Base-by-base conservation (phyloP, 139 green algal species). In the Marvania coccoides region DNA sequence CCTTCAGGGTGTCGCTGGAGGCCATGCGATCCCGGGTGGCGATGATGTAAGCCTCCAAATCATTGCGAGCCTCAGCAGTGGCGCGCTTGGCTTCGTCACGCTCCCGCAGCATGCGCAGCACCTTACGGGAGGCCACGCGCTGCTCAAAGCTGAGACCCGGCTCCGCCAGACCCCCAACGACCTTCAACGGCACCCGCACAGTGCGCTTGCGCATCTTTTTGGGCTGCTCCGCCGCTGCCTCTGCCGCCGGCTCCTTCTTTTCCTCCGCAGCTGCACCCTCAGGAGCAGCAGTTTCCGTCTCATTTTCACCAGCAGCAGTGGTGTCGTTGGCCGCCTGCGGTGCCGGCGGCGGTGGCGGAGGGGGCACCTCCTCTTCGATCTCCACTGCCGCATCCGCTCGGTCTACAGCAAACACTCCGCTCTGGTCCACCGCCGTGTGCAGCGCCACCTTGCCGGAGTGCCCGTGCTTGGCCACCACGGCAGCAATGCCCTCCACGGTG, bases 21-120 rank as follows among this genome's bases (percentile, higher is more conserved):
- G 24, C 63, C 46, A 96, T 39, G 53, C 62, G 64, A 30, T 85
- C 81, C 35, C 81, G 68, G 31, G 66, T 92, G 64, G 67, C 68
- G 68, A 96, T 89, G 74, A 96, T 92, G 87, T 94, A 97, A 3
- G 72, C 57, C 79, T 98, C 92, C 63, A 98, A 70, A 47, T 90
- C 83, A 69, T 96, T 97, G 68, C 90, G 89, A 1, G 84, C 72
- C 61, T 81, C 77, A 14, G 82, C 88, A 3, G 70, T 73, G 15
- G 78, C 82, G 0, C 62, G 61, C 70, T 90, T 91, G 33, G 64
- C 69, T 8, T 60, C 39, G 67, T 97, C 90, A 0, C 62, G 53
- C 29, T 58, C 61, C 24, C 60, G 37, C 30, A 85, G 58, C 30
- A 55, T 57, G 3, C 59, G 45, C 67, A 82, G 69, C 46, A 72